Conservation (phyloP, 352 stramenopile genomes). For the Phytophthora foliorum region DNA sequence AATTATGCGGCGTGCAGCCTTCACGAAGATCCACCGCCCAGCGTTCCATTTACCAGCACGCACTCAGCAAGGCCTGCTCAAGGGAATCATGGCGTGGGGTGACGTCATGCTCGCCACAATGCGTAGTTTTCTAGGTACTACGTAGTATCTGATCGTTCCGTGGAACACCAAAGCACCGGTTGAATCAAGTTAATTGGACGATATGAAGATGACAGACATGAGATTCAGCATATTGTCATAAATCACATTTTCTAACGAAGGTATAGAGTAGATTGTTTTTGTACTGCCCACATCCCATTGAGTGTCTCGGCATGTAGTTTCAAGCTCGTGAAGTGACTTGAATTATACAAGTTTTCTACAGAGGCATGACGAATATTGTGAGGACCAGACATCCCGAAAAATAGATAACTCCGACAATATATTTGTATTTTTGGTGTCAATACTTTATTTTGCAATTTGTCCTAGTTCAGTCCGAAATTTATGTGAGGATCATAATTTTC, state of each 20-base stretch:
- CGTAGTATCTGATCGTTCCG: background rate
- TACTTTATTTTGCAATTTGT: too few species aligned
- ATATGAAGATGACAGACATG: background rate
- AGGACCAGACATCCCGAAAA: too few species aligned
- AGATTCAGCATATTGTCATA: background rate
- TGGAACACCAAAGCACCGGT: too few species aligned
- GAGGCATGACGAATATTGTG: too few species aligned
- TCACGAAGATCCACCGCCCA: slow-evolving; percentile 21
- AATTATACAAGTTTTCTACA: background rate
- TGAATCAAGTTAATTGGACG: background rate
- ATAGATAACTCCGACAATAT: too few species aligned
- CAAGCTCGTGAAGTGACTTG: background rate
- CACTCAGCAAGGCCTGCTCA: slow-evolving; percentile 11
- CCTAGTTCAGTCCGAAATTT: too few species aligned
- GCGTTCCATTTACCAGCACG: slow-evolving; percentile 7
- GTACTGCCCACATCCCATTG: background rate
- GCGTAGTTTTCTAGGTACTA: slow-evolving; percentile 10
- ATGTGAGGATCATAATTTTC: too few species aligned
- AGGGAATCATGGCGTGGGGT: slow-evolving; percentile 18
- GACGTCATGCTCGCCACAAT: slow-evolving; percentile 22
- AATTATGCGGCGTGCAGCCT: slow-evolving; percentile 23
- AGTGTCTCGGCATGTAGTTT: background rate
- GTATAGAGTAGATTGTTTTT: background rate
- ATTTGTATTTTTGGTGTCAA: too few species aligned
- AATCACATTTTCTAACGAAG: background rate